Evolutionary conservation across 768 basidiomycete genomes (phyloP).

Genomic region (Kwoniella sp.): DNA sequence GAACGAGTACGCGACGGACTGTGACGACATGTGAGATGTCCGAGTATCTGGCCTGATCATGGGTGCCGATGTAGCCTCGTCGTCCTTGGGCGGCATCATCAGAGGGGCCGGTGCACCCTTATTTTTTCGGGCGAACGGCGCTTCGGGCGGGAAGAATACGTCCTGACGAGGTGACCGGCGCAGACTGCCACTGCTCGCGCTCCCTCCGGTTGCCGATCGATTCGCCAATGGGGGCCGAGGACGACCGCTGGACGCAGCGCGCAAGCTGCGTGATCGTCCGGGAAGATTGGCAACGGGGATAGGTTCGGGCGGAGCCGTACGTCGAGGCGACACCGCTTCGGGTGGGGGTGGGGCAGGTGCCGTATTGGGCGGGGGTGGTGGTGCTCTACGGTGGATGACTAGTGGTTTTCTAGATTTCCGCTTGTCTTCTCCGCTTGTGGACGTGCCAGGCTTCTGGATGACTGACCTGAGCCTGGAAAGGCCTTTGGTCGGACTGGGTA

Average conservation of each 20-base stretch:
- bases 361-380: slow-evolving; percentile 29
- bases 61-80: background rate
- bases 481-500: slow-evolving; percentile 30
- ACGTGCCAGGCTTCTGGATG: too few species aligned
- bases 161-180: background rate
- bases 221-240: background rate
- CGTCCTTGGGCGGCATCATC: slow-evolving; percentile 28
- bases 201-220: background rate
- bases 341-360: slow-evolving; percentile 2
- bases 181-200: too few species aligned
- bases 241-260: background rate
- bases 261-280: background rate
- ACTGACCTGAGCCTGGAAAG: slow-evolving; percentile 24
- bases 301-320: background rate
- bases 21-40: slow-evolving; percentile 31
- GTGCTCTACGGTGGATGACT: slow-evolving; percentile 33
- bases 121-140: background rate
- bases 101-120: slow-evolving; percentile 4
- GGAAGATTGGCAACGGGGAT: slow-evolving; percentile 2
- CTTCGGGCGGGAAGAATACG: slow-evolving; percentile 3
- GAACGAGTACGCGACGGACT: slow-evolving; percentile 36
- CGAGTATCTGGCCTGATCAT: background rate
- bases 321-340: background rate
- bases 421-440: slow-evolving; percentile 17
- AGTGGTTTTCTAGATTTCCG: slow-evolving; percentile 33